Evolutionary conservation across 2,329 filamentous ascomycete genomes (phyloP), one percentile per base, ranked within the genome.

Genomic region (Scopulariopsis brevicaulis): DNA sequence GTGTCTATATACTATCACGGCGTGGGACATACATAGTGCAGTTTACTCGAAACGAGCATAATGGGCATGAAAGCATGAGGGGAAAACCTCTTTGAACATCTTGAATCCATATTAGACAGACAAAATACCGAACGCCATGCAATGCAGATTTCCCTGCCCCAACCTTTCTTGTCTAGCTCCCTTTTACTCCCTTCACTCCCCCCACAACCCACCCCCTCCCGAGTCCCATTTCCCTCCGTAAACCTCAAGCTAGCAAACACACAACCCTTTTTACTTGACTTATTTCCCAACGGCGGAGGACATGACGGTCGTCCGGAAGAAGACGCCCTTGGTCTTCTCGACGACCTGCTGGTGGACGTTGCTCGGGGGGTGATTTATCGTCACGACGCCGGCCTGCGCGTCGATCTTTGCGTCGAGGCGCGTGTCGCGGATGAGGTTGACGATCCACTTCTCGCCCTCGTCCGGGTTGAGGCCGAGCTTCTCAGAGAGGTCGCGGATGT

Each of bases 391-490:
- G 76, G 96, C 90, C 79, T 97, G 90, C 78, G 96, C 96, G 77
- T 99, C 94, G 71, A 97, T 97, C 84, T 99, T 99, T 68, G 94
- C 94, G 70, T 99, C 94, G 62, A 99, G 89, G 62, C 92, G 84
- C 25, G 94, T 99, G 76, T 99, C 94, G 63, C 94, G 87, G 75
- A 99, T 99, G 63, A 99, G 82, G 79, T 99, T 99, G 67, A 99
- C 94, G 69, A 99, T 99, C 94, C 94, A 99, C 81, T 99, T 99
- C 84, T 99, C 94, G 67, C 94, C 94, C 69, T 97, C 94, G 69
- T 96, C 90, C 67, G 92, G 86, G 70, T 88, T 90, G 63, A 99
- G 81, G 64, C 93, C 94, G 60, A 99, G 85, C 71, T 94, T 89
- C 63, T 85, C 87, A 63, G 91, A 96, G 60, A 99, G 83, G 67